Percentiles rank a stretch among this genome's conserved stretches.
phyloP scores from a whole-genome alignment of 2,329 filamentous ascomycete genomes.

The Scytalidium sp. region DNA sequence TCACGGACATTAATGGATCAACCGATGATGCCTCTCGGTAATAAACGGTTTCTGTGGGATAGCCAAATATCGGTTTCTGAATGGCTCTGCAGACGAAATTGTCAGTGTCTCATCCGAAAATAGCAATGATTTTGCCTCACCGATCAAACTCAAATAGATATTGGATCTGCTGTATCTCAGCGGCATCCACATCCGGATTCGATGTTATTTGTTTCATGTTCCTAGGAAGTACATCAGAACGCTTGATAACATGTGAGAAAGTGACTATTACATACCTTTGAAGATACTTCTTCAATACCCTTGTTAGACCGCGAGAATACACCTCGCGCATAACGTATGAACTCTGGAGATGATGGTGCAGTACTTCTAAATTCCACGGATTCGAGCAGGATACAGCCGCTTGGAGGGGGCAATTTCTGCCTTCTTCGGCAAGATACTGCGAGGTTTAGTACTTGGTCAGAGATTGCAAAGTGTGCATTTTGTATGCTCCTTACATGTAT shows the following conservation, averaged over 20 bases:
- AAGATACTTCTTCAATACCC: slow-evolving; percentile 67
- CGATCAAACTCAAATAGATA: not conserved
- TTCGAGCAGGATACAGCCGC: slow-evolving; percentile 66
- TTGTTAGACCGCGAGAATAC: slow-evolving; percentile 61
- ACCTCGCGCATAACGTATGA: slow-evolving; percentile 62
- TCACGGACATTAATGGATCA: slow-evolving; percentile 54
- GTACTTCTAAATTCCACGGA: slow-evolving; percentile 72
- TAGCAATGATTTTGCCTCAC: slow-evolving; percentile 43
- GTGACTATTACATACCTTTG: slow-evolving; percentile 67
- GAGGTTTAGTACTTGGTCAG: slow-evolving; percentile 69
- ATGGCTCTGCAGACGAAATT: slow-evolving; percentile 45
- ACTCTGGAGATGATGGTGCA: slow-evolving; percentile 58
- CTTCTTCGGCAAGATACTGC: slow-evolving; percentile 82
- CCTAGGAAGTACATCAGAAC: slow-evolving; percentile 10
- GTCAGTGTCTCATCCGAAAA: slow-evolving; percentile 49
- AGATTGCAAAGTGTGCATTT: not conserved
- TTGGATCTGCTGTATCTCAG: slow-evolving; percentile 36
- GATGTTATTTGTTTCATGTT: slow-evolving; percentile 67
- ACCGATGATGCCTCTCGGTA: slow-evolving; percentile 60
- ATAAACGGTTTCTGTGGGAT: slow-evolving; percentile 63
- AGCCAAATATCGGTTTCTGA: slow-evolving; percentile 55
- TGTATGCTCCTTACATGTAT: slow-evolving; percentile 66
- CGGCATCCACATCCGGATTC: slow-evolving; percentile 78
- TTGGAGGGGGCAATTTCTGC: slow-evolving; percentile 61
- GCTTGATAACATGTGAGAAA: slow-evolving; percentile 50